A percentile compares a stretch with the other conserved stretches of the same genome.
Conservation (phyloP, 179 eudicot species). For the Corrigiola litoralis region DNA sequence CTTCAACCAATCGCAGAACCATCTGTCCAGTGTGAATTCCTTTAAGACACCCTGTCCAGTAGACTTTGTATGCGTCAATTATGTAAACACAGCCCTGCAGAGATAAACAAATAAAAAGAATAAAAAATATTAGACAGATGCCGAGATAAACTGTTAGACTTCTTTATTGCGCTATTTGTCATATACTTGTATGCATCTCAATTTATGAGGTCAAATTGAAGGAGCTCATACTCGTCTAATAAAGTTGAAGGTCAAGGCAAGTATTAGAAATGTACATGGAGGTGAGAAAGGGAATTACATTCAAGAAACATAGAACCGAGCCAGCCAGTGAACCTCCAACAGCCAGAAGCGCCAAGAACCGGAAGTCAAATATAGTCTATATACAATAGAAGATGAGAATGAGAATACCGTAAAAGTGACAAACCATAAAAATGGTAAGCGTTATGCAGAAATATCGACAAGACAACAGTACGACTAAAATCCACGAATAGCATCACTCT, state of each 20-base stretch:
- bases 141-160: no score
- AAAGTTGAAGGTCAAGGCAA: no score
- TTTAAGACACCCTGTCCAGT: slow-evolving; percentile 76
- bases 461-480: background rate
- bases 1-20: slow-evolving; percentile 92
- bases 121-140: no score
- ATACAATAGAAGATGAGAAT: background rate
- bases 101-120: no score
- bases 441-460: background rate
- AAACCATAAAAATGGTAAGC: background rate
- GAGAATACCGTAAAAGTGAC: background rate
- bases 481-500: background rate
- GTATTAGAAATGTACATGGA: background rate
- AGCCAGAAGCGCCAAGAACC: slow-evolving; percentile 90
- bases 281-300: slow-evolving; percentile 41
- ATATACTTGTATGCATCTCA: background rate
- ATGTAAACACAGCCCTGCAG: slow-evolving; percentile 88
- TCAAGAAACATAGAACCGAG: slow-evolving; percentile 83
- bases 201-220: background rate
- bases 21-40: slow-evolving; percentile 86
- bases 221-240: background rate
- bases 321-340: slow-evolving; percentile 90
- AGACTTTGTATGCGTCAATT: slow-evolving; percentile 74
- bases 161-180: no score
- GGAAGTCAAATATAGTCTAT: slow-evolving; percentile 88